Evolutionary conservation across 2,329 filamentous ascomycete species (phyloP).

Genomic region (Elsinoe arachidis): DNA sequence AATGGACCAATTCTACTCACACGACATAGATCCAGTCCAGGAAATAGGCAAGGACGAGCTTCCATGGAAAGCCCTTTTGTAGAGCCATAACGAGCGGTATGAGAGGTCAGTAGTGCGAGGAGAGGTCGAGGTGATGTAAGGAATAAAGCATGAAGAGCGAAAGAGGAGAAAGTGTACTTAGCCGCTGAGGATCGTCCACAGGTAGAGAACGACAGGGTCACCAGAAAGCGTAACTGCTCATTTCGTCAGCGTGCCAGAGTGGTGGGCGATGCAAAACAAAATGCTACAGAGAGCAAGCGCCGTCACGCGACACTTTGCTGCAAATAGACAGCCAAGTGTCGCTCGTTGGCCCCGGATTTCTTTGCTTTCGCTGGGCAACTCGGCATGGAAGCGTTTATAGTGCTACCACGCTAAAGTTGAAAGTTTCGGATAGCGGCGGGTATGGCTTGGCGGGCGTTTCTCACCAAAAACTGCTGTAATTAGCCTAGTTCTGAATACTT

Average conservation of each 20-base stretch:
- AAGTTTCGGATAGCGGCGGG: too few relatives aligned
- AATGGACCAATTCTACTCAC: slow-evolving; percentile 30
- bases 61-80: slow-evolving; percentile 5
- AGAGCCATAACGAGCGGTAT: slow-evolving; percentile 5
- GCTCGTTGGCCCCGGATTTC: too few relatives aligned
- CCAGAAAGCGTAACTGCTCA: neutral
- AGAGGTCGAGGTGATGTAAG: neutral
- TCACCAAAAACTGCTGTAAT: too few relatives aligned
- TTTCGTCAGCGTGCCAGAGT: slow-evolving; percentile 6
- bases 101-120: neutral
- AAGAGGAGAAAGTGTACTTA: neutral
- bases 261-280: neutral
- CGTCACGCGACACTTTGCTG: slow-evolving; percentile 8
- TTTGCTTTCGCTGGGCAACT: neutral
- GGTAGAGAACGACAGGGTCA: neutral
- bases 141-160: neutral
- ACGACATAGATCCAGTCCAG: slow-evolving; percentile 66
- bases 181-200: neutral
- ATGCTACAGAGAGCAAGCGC: neutral
- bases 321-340: slow-evolving; percentile 2
- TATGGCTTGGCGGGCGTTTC: too few relatives aligned
- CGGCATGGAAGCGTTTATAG: too few relatives aligned
- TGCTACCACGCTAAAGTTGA: too few relatives aligned
- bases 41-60: slow-evolving; percentile 56
- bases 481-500: too few relatives aligned